Percentiles rank a stretch among this genome's conserved stretches.
Evolutionary conservation across 768 basidiomycete species (phyloP).

Genomic region (Postia placenta): DNA sequence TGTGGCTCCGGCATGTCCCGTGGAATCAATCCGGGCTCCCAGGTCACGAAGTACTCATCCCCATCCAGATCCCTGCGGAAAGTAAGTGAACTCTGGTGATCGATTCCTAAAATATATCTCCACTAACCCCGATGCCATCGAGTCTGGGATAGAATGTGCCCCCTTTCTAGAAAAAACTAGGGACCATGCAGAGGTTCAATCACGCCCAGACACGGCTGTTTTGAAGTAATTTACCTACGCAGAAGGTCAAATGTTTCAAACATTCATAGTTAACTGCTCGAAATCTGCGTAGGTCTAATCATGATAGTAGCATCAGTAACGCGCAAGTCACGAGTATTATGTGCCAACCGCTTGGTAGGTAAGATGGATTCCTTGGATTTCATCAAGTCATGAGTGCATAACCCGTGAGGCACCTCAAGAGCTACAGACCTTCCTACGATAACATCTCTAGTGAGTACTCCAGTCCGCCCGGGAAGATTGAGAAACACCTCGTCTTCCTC

Average conservation of each 20-base stretch:
- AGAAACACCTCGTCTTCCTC: constrained; percentile 12
- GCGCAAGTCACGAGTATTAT: background rate
- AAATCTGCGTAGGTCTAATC: constrained; percentile 5
- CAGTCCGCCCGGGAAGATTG: constrained; percentile 10
- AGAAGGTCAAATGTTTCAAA: constrained; percentile 4
- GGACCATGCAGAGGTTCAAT: background rate
- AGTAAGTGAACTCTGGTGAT: no score
- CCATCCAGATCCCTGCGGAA: constrained; percentile 13
- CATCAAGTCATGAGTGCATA: no score
- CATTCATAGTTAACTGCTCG: constrained; percentile 1
- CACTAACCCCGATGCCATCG: constrained; percentile 11
- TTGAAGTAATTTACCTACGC: constrained; percentile 2
- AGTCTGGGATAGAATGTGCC: constrained; percentile 9
- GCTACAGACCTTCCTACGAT: background rate
- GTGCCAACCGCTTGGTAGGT: constrained; percentile 11
- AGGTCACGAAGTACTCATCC: constrained; percentile 10
- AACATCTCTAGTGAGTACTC: background rate
- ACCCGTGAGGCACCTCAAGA: no score
- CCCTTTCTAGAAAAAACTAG: constrained; percentile 13
- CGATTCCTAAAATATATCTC: no score
- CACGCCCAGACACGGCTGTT: background rate
- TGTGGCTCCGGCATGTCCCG: background rate
- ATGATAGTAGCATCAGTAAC: no score
- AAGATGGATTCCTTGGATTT: constrained; percentile 7
- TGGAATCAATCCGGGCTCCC: constrained; percentile 11